These are phyloP conservation scores for Dicorynia guianensis DNA, from an alignment of 306 rosid species.

Conservation along the genomic window DNA sequence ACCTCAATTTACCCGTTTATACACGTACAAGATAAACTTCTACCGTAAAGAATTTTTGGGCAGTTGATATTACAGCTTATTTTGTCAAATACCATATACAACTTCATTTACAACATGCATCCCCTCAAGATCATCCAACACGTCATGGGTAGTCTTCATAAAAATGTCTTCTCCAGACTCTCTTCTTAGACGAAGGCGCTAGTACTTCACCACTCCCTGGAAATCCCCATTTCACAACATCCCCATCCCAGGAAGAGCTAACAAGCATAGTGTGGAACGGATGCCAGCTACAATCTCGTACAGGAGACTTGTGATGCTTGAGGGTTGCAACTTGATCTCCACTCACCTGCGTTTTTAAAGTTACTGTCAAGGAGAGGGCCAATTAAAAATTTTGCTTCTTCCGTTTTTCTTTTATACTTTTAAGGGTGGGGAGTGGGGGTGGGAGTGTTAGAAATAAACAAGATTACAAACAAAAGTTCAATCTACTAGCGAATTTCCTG, in stretches of 20 bases:
- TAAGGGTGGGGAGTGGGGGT: no score
- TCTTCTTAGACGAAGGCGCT: conserved; percentile 39
- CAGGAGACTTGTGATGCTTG: conserved; percentile 87
- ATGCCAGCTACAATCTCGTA: conserved; percentile 98
- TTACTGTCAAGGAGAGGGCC: conserved; percentile 15
- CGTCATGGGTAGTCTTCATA: not conserved
- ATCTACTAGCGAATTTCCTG: not conserved
- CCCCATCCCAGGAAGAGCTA: conserved; percentile 98
- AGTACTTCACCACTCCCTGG: conserved; percentile 57
- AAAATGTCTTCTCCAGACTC: conserved; percentile 17
- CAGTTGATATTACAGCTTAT: not conserved
- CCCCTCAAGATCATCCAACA: not conserved
- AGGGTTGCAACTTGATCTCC: conserved; percentile 88
- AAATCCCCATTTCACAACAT: conserved; percentile 83
- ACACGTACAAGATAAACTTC: not conserved
- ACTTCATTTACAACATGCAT: not conserved
- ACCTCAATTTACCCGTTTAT: not conserved
- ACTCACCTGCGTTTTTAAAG: conserved; percentile 57
- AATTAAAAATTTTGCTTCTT: not conserved
- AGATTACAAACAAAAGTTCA: not conserved
- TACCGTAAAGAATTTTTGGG: not conserved
- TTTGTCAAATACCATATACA: not conserved
- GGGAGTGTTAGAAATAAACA: not conserved
- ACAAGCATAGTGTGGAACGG: conserved; percentile 78
- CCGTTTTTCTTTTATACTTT: not conserved